These are phyloP conservation scores for Marasmius sp. DNA, from an alignment of 1,284 basidiomycete genomes.

Conservation along the genomic window DNA sequence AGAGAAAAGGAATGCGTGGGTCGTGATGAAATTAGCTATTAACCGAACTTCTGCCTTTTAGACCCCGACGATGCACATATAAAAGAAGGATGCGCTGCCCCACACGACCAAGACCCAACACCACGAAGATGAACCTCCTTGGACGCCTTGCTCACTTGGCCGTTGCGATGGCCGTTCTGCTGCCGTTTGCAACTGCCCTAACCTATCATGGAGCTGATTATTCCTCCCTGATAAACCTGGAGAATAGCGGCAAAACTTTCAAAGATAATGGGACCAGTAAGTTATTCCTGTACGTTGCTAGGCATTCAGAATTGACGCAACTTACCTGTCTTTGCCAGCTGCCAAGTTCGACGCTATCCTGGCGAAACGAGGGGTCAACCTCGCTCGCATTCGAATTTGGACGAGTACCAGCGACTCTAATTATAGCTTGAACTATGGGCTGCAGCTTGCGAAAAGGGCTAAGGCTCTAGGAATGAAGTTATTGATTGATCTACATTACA, in stretches of 20 bases:
- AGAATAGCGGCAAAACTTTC: slow-evolving; percentile 48
- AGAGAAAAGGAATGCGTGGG: too few species aligned
- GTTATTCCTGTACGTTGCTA: neutral
- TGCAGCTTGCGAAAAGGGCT: slow-evolving; percentile 57
- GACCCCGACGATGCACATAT: neutral
- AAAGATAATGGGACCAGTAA: slow-evolving; percentile 42
- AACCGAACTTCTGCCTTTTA: neutral
- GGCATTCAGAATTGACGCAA: neutral
- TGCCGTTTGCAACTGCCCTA: slow-evolving; percentile 32
- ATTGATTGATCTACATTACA: slow-evolving; percentile 60
- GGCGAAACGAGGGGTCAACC: slow-evolving; percentile 51
- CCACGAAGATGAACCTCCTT: neutral
- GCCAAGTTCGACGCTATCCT: slow-evolving; percentile 56
- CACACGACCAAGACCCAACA: too few species aligned
- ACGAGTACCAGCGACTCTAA: slow-evolving; percentile 48
- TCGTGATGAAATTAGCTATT: neutral
- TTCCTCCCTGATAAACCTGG: slow-evolving; percentile 55
- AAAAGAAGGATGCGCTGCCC: neutral
- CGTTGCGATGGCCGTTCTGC: slow-evolving; percentile 4
- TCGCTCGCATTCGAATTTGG: slow-evolving; percentile 63
- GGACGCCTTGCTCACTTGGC: neutral
- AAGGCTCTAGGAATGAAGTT: slow-evolving; percentile 58
- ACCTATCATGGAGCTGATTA: slow-evolving; percentile 60
- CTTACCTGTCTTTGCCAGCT: neutral
- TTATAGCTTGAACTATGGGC: slow-evolving; percentile 54